Conservation (phyloP, 345 rosid species). For the Psidium friedrichsthalianum region DNA sequence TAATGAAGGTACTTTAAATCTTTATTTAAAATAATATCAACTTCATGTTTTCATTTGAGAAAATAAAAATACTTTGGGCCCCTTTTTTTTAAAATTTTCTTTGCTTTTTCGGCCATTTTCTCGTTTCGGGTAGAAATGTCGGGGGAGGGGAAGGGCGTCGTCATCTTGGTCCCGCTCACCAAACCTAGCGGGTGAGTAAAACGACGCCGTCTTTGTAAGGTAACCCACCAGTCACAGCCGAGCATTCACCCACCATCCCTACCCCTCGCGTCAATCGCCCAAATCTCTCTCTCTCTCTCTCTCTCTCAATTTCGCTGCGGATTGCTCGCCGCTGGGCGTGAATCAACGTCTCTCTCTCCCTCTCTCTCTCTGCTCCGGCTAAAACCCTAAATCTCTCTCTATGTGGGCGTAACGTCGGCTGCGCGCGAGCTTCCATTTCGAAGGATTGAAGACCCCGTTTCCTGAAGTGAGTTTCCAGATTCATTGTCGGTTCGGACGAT, state of each 20-base stretch:
- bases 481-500: neutral
- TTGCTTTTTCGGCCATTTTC: too few relatives aligned
- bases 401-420: too few relatives aligned
- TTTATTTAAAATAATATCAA: too few relatives aligned
- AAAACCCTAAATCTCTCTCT: neutral
- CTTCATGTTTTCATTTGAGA: too few relatives aligned
- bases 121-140: too few relatives aligned
- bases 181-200: neutral
- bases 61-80: too few relatives aligned
- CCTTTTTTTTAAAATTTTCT: too few relatives aligned
- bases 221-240: neutral
- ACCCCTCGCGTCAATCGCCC: neutral
- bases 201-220: neutral
- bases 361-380: neutral
- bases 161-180: neutral
- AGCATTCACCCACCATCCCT: neutral
- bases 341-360: neutral
- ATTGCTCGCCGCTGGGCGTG: neutral
- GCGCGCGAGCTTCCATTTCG: too few relatives aligned
- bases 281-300: conserved; percentile 4
- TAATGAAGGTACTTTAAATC: too few relatives aligned
- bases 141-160: neutral
- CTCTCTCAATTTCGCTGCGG: neutral
- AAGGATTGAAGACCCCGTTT: too few relatives aligned
- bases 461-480: too few relatives aligned